Evolutionary conservation across 306 rosid species (phyloP), one percentile per base, ranked within the genome.

Genomic region (Rosa chinensis): DNA sequence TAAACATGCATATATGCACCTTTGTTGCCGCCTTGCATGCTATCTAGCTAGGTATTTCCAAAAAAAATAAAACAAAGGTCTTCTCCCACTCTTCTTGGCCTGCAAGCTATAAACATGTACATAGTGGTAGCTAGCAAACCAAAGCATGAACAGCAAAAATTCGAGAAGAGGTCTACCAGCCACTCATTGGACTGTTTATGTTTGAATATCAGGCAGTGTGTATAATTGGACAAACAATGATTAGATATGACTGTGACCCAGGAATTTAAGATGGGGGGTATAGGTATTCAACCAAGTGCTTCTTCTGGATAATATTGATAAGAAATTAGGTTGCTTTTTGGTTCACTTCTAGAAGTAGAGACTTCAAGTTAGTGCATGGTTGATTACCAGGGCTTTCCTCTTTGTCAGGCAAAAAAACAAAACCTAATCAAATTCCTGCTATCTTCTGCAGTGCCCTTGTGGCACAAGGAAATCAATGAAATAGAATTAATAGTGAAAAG

Each of bases 261-360:
- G 71, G 12, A 28, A 37, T 66, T 37, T 66, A 66, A 66, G 25
- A 37, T 8, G 11, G n/a, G 35, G 63, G 28, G 61, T 55, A 21
- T 62, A 32, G 28, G 61, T 55, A 21, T 62, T 62, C 67, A 62
- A 5, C n/a, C 44, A 72, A 50, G 18, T 50, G 9, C 28, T 4
- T 8, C 17, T 35, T 62, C 14, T 23, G 20, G 68, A 63, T 71
- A 25, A 11, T 28, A 58, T 23, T 37, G 68, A 63, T 39, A 66
- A 66, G 12, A 52, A 39, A 39, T 32, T 39, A 39, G 14, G 20
- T 72, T 49, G 62, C 37, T 50, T 9, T 47, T 35, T 72, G 61
- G 63, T 50, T 6, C 13, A 50, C 76, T 72, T 72, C 76, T 72
- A 72, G 76, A 72, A 50, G 28, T 2, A 52, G 47, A 32, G 63